phyloP scores from a whole-genome alignment of 2,329 filamentous ascomycete species.

The Monosporascus sp. region DNA sequence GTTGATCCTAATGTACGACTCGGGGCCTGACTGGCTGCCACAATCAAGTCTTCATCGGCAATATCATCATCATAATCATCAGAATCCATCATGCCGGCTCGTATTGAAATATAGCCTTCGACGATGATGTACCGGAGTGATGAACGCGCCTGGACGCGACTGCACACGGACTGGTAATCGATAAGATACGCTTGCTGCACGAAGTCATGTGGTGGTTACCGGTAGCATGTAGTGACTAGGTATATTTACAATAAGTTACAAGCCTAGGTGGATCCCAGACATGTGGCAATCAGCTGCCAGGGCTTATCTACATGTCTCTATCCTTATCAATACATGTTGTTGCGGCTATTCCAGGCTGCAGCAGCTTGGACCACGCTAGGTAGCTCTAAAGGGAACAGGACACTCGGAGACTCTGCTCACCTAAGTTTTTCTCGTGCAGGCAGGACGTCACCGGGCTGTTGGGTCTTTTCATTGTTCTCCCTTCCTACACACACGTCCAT shows the following conservation, averaged over 20 bases:
- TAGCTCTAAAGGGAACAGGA: too few species aligned
- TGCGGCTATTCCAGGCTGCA: too few species aligned
- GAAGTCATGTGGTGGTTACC: neutral
- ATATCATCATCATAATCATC: constrained; percentile 62
- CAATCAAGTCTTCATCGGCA: constrained; percentile 60
- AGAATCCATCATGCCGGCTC: constrained; percentile 38
- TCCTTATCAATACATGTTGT: too few species aligned
- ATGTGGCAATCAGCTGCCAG: too few species aligned
- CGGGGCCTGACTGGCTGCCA: constrained; percentile 49
- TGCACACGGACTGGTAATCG: neutral
- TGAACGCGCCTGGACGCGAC: neutral
- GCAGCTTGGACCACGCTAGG: too few species aligned
- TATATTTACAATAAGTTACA: neutral
- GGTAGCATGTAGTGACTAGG: neutral
- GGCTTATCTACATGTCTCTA: too few species aligned
- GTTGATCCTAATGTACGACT: constrained; percentile 11
- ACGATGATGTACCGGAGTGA: neutral
- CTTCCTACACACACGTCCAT: neutral
- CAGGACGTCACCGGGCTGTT: neutral
- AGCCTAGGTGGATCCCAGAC: neutral
- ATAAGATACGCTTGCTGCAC: neutral
- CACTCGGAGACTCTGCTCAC: too few species aligned
- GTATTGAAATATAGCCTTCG: constrained; percentile 3
- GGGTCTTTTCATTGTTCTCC: neutral
- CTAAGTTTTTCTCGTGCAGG: neutral